Base-by-base conservation (phyloP, 345 rosid species). In the Pistacia vera region DNA sequence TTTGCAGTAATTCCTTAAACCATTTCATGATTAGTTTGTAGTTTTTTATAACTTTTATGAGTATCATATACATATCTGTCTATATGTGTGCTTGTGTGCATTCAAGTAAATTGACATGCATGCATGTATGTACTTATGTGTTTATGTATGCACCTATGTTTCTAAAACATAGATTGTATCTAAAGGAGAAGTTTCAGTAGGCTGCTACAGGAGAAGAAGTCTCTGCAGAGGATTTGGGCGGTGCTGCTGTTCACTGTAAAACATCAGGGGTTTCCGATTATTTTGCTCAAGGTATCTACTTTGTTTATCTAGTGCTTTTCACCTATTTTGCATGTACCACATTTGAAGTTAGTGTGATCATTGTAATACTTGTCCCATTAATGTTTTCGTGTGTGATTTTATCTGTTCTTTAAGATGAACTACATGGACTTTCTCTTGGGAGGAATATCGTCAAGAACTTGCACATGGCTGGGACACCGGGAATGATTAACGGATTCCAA, bases 171-270 rank as follows among this genome's bases (percentile, higher is more conserved):
- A 36, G 46, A 48, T 51, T 36, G 54, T 70, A 66, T 70, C 86
- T 86, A 73, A 81, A 66, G 74, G 79, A 77, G 83, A 82, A 84
- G 74, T 81, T 85, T 80, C 84, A 78, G 80, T 85, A 95, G 99
- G 99, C 99, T 89, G 97, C 99, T 61, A 95, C 97, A 4, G 97
- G 98, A 80, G 99, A 93, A 86, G 96, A 88, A 79, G 90, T 95
- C 70, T 88, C 98, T 63, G 99, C 99, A 35, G 98, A 95, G 81
- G 96, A 93, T 84, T 83, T 93, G 76, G 99, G 99, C 48, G 99
- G 98, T 28, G 98, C 97, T 64, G 70, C 83, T 3, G 90, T 95
- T 77, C 99, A 95, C 68, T 95, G 98, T 89, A 92, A 89, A 84
- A 91, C 91, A 0, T 93, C 99, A 12, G 98, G 97, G 60, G 98